Conservation (phyloP, 768 basidiomycete species). For the Lactarius tabidus region DNA sequence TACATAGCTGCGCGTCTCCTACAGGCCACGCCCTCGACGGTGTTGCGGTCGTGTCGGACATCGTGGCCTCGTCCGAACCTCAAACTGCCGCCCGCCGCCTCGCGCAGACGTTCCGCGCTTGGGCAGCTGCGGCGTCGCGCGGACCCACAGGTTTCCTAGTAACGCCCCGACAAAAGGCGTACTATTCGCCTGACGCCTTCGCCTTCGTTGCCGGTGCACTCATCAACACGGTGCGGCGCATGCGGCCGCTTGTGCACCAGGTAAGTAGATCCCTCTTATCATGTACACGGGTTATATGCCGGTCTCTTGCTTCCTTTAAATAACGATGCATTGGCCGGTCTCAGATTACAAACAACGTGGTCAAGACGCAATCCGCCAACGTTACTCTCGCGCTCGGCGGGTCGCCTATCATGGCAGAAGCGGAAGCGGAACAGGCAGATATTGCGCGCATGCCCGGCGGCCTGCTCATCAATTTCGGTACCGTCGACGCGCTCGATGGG, state of each 20-base stretch:
- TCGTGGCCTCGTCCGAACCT: conserved; percentile 63
- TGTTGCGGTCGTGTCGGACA: conserved; percentile 86
- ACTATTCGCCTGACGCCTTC: conserved; percentile 37
- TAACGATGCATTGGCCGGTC: conserved; percentile 4
- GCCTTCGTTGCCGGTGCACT: conserved; percentile 45
- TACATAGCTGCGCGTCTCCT: conserved; percentile 65
- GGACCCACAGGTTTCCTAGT: conserved; percentile 26
- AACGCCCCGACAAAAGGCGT: neutral
- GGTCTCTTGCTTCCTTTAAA: neutral
- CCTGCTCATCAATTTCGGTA: conserved; percentile 86
- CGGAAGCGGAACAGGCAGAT: conserved; percentile 77
- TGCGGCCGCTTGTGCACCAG: conserved; percentile 78
- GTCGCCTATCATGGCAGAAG: conserved; percentile 93
- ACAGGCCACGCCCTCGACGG: conserved; percentile 65
- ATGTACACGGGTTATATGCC: neutral
- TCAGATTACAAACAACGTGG: conserved; percentile 88
- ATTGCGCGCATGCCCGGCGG: conserved; percentile 61
- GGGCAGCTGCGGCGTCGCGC: conserved; percentile 32
- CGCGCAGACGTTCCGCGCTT: conserved; percentile 40
- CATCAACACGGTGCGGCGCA: conserved; percentile 46
- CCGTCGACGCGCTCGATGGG: conserved; percentile 61
- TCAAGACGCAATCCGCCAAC: conserved; percentile 86
- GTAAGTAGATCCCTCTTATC: conserved; percentile 35
- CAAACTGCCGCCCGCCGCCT: conserved; percentile 45
- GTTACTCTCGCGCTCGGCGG: conserved; percentile 82